Evolutionary conservation across 2,329 filamentous ascomycete species (phyloP), one percentile per base, ranked within the genome.

Genomic region (Colletotrichum incanum): DNA sequence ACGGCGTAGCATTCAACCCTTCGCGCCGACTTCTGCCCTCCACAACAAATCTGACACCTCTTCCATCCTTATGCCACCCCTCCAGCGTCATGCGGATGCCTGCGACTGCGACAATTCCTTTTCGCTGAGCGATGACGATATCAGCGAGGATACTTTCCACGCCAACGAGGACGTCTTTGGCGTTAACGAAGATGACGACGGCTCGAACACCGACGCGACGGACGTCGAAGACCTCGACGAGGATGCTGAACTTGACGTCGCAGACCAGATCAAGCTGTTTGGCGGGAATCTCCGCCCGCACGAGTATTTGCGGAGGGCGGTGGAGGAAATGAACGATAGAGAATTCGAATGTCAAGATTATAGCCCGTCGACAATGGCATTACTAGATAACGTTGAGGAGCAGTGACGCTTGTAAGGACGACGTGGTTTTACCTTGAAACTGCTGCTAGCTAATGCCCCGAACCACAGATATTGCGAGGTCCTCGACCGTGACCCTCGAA

Each of bases 191-290:
- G 12, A 62, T 23, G 31, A 62, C 16, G 45, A 23, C 31, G 45
- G 43, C 59, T 37, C 43, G 45, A 31, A 39, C 16, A 63, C 60
- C 34, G 34, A 63, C 34, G 47, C 31, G 12, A 63, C 60, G 11
- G 34, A 59, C 26, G 18, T 59, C 23, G 56, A 59, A 52, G 60
- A 63, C 34, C 28, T 63, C 34, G 12, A 54, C 16, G 45, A 52
- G 11, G 31, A 54, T 43, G 23, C 23, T 12, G 45, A 54, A 26
- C 4, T 72, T 23, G 49, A 74, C 41, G 28, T 74, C 20, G 54
- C 74, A 18, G 65, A 75, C 50, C 43, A 74, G 49, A 49, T 70
- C 47, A 28, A 64, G 62, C 68, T 77, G 60, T 76, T 75, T 43
- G 52, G 54, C 20, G 70, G 74, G 16, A 76, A 77, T 61, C 23